Evolutionary conservation across 164 flowering plant species (phyloP).

Genomic region (Stephania yunnanensis): DNA sequence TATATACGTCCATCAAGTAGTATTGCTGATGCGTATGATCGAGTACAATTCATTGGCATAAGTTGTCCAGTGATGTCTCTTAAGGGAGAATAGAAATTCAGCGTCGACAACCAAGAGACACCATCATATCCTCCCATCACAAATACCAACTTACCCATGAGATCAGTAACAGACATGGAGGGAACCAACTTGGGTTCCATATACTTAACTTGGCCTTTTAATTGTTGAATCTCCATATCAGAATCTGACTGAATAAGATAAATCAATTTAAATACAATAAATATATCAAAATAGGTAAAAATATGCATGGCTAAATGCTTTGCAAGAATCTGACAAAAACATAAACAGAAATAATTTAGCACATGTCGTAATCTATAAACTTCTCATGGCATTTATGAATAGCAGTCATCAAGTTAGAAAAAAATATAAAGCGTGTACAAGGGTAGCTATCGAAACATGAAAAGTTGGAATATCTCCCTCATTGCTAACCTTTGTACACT

Average conservation of each 20-base stretch:
- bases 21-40: conserved; percentile 59
- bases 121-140: conserved; percentile 81
- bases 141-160: conserved; percentile 41
- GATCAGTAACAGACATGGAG: conserved; percentile 15
- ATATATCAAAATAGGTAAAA: not conserved
- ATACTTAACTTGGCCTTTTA: conserved; percentile 33
- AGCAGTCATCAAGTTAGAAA: too few relatives aligned
- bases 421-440: too few relatives aligned
- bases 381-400: too few relatives aligned
- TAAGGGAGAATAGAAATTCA: conserved; percentile 56
- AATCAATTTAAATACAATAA: not conserved
- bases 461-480: too few relatives aligned
- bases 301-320: not conserved
- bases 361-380: not conserved
- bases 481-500: too few relatives aligned
- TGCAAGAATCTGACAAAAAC: not conserved
- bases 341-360: not conserved
- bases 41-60: conserved; percentile 52
- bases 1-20: conserved; percentile 47
- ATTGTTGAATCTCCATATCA: conserved; percentile 36
- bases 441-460: too few relatives aligned
- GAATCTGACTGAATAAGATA: conserved; percentile 36
- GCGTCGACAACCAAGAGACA: conserved; percentile 45
- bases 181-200: conserved; percentile 30
- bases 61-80: conserved; percentile 41